Percentiles rank a stretch among this genome's conserved stretches.
Evolutionary conservation across 805 yeast genomes (phyloP).

Genomic region (Ogataea glucozyma): DNA sequence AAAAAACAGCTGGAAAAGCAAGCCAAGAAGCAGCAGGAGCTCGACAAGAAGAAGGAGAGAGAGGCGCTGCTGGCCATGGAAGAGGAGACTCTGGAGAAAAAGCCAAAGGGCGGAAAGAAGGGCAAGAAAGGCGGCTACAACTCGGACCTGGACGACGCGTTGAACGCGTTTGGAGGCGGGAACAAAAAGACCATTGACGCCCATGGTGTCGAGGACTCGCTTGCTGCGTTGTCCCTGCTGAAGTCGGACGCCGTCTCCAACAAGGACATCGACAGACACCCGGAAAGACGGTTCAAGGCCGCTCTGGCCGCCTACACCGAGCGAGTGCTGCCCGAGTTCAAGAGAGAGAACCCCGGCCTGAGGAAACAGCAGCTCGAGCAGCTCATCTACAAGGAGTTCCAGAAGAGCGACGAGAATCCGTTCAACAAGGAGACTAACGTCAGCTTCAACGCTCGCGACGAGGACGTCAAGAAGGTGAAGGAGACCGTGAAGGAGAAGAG

Average conservation of each 20-base stretch:
- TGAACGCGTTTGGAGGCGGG: conserved; percentile 48
- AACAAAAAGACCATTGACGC: conserved; percentile 53
- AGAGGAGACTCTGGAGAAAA: conserved; percentile 49
- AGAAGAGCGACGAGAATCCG: conserved; percentile 78
- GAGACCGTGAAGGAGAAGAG: conserved; percentile 32
- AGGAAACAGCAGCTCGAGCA: conserved; percentile 78
- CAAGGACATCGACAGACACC: conserved; percentile 79
- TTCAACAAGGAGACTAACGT: conserved; percentile 75
- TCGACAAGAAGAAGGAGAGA: conserved; percentile 78
- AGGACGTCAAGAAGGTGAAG: conserved; percentile 44
- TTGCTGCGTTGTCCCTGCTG: conserved; percentile 74
- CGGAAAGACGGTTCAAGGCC: conserved; percentile 85
- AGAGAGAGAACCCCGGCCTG: conserved; percentile 77
- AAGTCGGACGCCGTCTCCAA: conserved; percentile 53
- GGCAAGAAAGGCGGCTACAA: conserved; percentile 43
- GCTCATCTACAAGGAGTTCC: conserved; percentile 74
- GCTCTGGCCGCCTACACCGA: conserved; percentile 75
- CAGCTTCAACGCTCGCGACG: conserved; percentile 61
- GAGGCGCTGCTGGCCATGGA: conserved; percentile 66
- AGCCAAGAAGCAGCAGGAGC: conserved; percentile 73
- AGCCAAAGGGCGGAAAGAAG: conserved; percentile 68
- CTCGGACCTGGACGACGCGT: conserved; percentile 63
- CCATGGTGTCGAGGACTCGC: conserved; percentile 72
- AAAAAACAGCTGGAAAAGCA: conserved; percentile 70
- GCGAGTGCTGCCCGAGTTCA: conserved; percentile 66